Evolutionary conservation across 352 stramenopile species (phyloP).

Genomic region (Aphanomyces invadans): DNA sequence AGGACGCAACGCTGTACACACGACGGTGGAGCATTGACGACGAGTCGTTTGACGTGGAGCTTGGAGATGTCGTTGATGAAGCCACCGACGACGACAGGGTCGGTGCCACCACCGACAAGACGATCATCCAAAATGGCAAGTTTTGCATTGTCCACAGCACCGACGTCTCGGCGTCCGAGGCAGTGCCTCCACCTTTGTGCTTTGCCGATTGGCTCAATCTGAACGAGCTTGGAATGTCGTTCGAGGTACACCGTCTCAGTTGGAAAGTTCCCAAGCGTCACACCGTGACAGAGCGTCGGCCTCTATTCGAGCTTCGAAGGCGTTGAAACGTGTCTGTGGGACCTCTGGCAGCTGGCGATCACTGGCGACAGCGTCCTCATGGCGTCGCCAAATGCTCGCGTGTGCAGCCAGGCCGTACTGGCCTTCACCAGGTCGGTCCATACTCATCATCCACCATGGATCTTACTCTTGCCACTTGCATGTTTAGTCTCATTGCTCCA

Average conservation of each 20-base stretch:
- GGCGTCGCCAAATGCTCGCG: constrained; percentile 62
- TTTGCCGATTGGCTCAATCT: constrained; percentile 67
- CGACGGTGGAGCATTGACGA: constrained; percentile 17
- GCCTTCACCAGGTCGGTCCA: constrained; percentile 79
- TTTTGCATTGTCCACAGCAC: constrained; percentile 26
- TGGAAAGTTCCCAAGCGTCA: background rate
- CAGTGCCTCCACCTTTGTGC: constrained; percentile 41
- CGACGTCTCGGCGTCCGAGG: constrained; percentile 28
- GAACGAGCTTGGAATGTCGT: constrained; percentile 29
- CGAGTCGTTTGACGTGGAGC: constrained; percentile 27
- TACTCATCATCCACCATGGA: background rate
- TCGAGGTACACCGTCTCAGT: background rate
- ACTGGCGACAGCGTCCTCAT: constrained; percentile 76
- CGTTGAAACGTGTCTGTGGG: constrained; percentile 61
- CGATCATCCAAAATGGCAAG: constrained; percentile 35
- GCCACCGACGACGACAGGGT: constrained; percentile 27
- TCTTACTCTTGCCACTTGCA: background rate
- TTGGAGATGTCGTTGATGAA: constrained; percentile 27
- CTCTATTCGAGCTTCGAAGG: constrained; percentile 81
- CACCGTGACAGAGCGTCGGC: constrained; percentile 33
- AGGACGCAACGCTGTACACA: constrained; percentile 30
- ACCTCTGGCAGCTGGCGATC: constrained; percentile 80
- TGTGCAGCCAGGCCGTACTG: constrained; percentile 72
- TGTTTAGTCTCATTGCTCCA: constrained; percentile 65
- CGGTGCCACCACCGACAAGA: constrained; percentile 27